Conservation (phyloP, 805 yeast species). For the Yueomyces sp. region DNA sequence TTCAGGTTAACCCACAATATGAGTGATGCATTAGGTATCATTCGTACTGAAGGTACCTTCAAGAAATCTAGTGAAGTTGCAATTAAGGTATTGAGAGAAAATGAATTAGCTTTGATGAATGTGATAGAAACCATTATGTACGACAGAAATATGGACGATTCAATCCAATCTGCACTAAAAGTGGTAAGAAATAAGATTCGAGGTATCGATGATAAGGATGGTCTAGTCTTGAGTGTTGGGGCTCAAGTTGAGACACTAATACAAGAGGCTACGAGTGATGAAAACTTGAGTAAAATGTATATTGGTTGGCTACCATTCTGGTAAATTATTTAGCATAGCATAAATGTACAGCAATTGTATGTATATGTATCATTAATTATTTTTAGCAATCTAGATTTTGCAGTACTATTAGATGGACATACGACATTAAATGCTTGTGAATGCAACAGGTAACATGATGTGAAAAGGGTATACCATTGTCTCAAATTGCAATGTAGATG, state of each 20-base stretch:
- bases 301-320: conserved; percentile 84
- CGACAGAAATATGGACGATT: conserved; percentile 46
- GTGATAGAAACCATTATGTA: conserved; percentile 84
- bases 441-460: too few species aligned
- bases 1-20: conserved; percentile 82
- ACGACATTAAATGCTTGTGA: too few species aligned
- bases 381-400: too few species aligned
- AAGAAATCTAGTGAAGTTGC: conserved; percentile 80
- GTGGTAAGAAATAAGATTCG: conserved; percentile 67
- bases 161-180: conserved; percentile 52
- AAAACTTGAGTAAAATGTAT: conserved; percentile 72
- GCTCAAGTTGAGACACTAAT: conserved; percentile 89
- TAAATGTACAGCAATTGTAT: background rate
- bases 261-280: conserved; percentile 63
- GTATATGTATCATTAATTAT: too few species aligned
- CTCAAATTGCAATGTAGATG: too few species aligned
- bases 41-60: conserved; percentile 83
- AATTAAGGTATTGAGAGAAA: conserved; percentile 50
- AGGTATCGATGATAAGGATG: conserved; percentile 71
- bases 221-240: conserved; percentile 74
- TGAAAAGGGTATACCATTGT: too few species aligned
- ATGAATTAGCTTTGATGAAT: conserved; percentile 79
- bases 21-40: conserved; percentile 79
- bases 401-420: too few species aligned
- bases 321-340: conserved; percentile 14